Evolutionary conservation across 2,329 filamentous ascomycete genomes (phyloP).

Genomic region (Pyricularia pennisetigena): DNA sequence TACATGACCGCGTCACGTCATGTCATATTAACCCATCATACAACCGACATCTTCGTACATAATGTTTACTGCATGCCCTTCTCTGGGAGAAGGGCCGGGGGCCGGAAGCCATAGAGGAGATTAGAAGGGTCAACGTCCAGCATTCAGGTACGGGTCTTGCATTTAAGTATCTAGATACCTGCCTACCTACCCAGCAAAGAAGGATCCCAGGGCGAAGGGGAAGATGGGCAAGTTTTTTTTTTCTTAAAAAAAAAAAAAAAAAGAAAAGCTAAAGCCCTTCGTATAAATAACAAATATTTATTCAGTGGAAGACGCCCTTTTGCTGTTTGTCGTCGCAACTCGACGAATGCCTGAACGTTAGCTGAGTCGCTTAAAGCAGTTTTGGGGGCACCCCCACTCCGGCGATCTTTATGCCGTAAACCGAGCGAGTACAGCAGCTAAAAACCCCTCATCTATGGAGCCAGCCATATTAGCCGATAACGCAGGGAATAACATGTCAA

Average conservation of each 20-base stretch:
- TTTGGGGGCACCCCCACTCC: background rate
- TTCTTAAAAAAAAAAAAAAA: too few relatives aligned
- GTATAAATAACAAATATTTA: background rate
- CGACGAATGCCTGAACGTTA: background rate
- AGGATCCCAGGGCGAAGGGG: background rate
- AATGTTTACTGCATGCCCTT: constrained; percentile 3
- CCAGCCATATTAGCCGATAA: background rate
- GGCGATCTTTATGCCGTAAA: background rate
- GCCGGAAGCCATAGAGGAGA: background rate
- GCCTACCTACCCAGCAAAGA: background rate
- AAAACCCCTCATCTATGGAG: background rate
- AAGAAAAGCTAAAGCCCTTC: background rate
- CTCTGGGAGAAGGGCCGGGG: background rate
- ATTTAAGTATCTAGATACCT: background rate
- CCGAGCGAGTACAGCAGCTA: background rate
- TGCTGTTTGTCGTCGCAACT: background rate
- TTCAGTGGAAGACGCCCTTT: background rate
- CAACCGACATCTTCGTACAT: constrained; percentile 1
- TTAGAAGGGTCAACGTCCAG: background rate
- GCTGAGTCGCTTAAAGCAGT: background rate
- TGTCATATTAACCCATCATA: background rate
- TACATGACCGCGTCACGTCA: background rate
- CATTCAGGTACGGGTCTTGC: background rate
- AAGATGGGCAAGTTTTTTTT: background rate
- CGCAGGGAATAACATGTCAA: background rate